phyloP scores from a whole-genome alignment of 192 early-diverging fungal genomes.

The Linderina pennispora region DNA sequence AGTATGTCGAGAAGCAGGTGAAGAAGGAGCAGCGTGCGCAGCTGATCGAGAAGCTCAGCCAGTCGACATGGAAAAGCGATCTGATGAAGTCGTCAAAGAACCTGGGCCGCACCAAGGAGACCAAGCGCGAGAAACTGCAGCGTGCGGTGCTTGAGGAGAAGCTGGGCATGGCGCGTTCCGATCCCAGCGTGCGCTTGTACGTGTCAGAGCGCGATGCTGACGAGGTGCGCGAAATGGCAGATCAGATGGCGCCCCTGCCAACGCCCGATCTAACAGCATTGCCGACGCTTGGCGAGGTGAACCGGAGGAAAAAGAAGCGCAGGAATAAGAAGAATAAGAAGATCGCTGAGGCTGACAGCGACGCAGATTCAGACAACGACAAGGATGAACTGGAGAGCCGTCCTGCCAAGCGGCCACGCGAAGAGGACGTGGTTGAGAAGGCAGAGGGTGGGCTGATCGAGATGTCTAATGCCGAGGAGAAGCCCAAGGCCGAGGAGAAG shows the following conservation, averaged over 20 bases:
- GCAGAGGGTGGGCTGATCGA: too few relatives aligned
- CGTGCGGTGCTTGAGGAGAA: slow-evolving; percentile 61
- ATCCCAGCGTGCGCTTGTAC: slow-evolving; percentile 53
- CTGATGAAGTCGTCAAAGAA: slow-evolving; percentile 63
- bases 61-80: slow-evolving; percentile 62
- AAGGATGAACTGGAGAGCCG: background rate
- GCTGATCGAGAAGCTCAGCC: slow-evolving; percentile 56
- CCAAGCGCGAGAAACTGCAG: slow-evolving; percentile 59
- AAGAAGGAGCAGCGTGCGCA: slow-evolving; percentile 70
- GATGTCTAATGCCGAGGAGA: too few relatives aligned
- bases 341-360: slow-evolving; percentile 10
- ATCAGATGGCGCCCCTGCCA: background rate
- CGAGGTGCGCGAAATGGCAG: slow-evolving; percentile 18
- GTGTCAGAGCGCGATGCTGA: slow-evolving; percentile 49
- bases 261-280: too few relatives aligned
- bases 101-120: slow-evolving; percentile 59
- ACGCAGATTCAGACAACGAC: background rate
- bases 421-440: too few relatives aligned
- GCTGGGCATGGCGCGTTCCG: slow-evolving; percentile 54
- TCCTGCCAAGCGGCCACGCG: slow-evolving; percentile 8
- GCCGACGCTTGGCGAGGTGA: too few relatives aligned
- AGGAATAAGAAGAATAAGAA: slow-evolving; percentile 50
- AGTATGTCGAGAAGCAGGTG: slow-evolving; percentile 76
- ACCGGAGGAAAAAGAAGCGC: slow-evolving; percentile 5
- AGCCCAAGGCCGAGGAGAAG: too few relatives aligned